phyloP scores from a whole-genome alignment of 176 grass and related monocot genomes.

The Guadua angustifolia region DNA sequence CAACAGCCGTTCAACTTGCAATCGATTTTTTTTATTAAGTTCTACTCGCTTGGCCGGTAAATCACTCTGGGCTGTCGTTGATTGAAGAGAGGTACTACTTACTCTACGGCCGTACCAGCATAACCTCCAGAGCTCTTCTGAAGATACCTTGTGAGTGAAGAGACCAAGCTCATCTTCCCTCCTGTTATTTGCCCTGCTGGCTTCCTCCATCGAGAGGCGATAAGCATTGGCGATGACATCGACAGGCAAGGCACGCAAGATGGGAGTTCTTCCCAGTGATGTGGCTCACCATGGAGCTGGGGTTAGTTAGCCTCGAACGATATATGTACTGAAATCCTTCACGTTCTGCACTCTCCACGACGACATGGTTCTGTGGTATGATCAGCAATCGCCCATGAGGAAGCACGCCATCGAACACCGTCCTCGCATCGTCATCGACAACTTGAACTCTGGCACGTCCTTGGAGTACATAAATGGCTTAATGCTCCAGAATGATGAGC shows the following conservation, averaged over 20 bases:
- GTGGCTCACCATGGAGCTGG: neutral
- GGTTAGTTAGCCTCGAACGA: neutral
- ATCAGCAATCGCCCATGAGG: neutral
- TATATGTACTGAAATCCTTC: slow-evolving; percentile 13
- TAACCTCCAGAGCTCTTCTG: neutral
- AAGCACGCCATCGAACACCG: neutral
- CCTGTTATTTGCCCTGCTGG: neutral
- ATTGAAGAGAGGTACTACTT: neutral
- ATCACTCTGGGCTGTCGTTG: too few relatives aligned
- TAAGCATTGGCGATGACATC: neutral
- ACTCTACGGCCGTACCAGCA: neutral
- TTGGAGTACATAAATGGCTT: neutral
- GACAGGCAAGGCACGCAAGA: neutral
- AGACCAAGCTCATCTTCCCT: neutral
- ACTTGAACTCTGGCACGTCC: neutral
- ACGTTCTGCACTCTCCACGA: neutral
- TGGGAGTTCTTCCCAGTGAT: neutral
- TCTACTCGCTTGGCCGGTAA: too few relatives aligned
- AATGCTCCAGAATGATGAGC: too few relatives aligned
- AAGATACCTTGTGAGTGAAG: too few relatives aligned
- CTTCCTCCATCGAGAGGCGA: slow-evolving; percentile 7
- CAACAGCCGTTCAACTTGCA: too few relatives aligned
- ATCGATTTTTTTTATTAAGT: too few relatives aligned
- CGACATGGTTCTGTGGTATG: neutral
- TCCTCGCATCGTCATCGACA: neutral